Percentiles rank a stretch among this genome's conserved stretches.
phyloP scores from a whole-genome alignment of 306 rosid genomes.

The Canavalia ensiformis region DNA sequence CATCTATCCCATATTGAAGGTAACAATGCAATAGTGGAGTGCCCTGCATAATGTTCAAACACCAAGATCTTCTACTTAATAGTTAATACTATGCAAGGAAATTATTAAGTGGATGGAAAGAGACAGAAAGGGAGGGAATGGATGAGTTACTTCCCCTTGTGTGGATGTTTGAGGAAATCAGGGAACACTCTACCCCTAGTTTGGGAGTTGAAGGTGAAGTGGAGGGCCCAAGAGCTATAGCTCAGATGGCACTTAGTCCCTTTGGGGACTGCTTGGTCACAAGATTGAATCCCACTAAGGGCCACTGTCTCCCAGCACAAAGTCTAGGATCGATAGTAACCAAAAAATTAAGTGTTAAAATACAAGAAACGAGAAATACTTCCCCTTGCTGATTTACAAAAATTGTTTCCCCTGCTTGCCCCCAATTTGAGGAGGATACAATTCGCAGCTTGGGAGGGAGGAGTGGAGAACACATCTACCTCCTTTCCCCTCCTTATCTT shows the following conservation, averaged over 20 bases:
- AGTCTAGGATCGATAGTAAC: background rate
- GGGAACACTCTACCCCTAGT: background rate
- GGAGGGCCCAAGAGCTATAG: background rate
- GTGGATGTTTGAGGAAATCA: background rate
- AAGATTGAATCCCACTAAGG: background rate
- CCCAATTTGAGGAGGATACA: background rate
- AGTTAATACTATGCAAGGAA: background rate
- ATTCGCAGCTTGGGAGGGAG: background rate
- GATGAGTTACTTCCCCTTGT: background rate
- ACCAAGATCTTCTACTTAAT: background rate
- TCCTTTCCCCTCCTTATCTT: slow-evolving; percentile 10
- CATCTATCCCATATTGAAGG: slow-evolving; percentile 18
- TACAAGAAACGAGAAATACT: background rate
- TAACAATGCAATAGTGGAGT: background rate
- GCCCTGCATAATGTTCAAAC: background rate
- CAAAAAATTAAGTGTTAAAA: background rate
- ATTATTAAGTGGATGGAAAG: background rate
- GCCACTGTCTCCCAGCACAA: background rate
- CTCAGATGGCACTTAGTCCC: background rate
- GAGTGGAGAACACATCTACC: background rate
- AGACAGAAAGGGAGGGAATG: background rate
- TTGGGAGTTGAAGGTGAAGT: background rate
- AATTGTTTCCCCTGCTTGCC: background rate
- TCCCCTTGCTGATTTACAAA: background rate
- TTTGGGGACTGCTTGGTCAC: background rate